Conservation (phyloP, 257 asterid genomes). For the Nicotiana tomentosiformis region DNA sequence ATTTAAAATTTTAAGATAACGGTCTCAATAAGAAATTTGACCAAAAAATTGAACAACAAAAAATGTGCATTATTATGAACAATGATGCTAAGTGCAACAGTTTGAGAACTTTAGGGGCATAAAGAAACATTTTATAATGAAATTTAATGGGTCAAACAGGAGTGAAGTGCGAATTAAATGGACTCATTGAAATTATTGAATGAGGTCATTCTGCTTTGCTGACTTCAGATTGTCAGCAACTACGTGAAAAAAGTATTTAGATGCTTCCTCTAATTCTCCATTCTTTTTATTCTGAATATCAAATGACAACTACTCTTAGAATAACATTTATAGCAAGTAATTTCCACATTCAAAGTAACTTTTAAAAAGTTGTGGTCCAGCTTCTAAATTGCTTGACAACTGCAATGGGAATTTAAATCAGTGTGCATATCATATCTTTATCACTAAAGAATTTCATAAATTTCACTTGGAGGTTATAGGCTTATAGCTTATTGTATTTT, state of each 20-base stretch:
- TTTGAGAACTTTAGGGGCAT: background rate
- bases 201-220: background rate
- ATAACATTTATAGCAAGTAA: constrained; percentile 7
- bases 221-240: background rate
- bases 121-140: too few relatives aligned
- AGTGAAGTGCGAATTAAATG: background rate
- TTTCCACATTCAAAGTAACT: background rate
- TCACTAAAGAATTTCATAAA: too few relatives aligned
- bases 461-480: too few relatives aligned
- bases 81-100: too few relatives aligned
- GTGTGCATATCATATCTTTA: background rate
- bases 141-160: background rate
- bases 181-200: background rate
- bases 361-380: background rate
- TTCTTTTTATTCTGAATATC: background rate
- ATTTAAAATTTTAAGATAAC: too few relatives aligned
- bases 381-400: background rate
- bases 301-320: background rate
- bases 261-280: background rate
- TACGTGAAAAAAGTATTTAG: background rate
- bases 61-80: too few relatives aligned
- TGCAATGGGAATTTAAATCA: background rate
- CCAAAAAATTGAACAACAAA: too few relatives aligned
- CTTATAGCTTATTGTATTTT: too few relatives aligned
- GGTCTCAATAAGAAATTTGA: too few relatives aligned